Base-by-base conservation (phyloP, 2,329 filamentous ascomycete genomes). In the Drechslerella dactyloides region DNA sequence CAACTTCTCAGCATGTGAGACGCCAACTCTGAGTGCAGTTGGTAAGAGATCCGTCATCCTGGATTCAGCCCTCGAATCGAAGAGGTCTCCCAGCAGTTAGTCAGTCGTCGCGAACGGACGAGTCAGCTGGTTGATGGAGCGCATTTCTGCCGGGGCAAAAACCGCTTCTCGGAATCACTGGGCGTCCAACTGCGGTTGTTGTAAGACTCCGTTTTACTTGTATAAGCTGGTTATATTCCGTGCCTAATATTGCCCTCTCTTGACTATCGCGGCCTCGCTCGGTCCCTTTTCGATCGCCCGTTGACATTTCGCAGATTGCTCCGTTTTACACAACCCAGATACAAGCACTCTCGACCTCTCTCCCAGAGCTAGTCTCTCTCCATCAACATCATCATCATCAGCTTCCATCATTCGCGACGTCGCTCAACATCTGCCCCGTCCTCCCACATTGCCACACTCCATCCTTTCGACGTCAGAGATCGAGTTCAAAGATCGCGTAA, bases 101-200 rank as follows among this genome's bases (percentile, higher is more conserved):
- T n/a, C n/a, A n/a, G n/a, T 42, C 37, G 13, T 13, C 37, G 13
- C 37, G 13, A 19, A 19, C 2, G n/a, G 4, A 51, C 46, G 46
- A 13, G 23, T n/a, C 46, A 17, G n/a, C 37, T 15, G 13, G 37
- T 42, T 17, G 27, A 33, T 33, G 8, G 8, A 33, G 27, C 3
- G 5, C 6, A 50, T 64, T 64, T 64, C 60, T 55, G 66, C 66
- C 66, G 66, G 66, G 66, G 66, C 54, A 70, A 55, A 70, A 70
- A 23, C 52, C 60, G 60, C 60, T 64, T 64, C 66, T 69, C 65
- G 65, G 65, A 52, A 58, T n/a, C n/a, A n/a, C n/a, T n/a, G n/a
- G n/a, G n/a, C n/a, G n/a, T n/a, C n/a, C n/a, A n/a, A n/a, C n/a
- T n/a, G n/a, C n/a, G n/a, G n/a, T n/a, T n/a, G n/a, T n/a, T n/a